A percentile compares a stretch with the other conserved stretches of the same genome.
Evolutionary conservation across 2,329 filamentous ascomycete genomes (phyloP).

Genomic region (Xylaria sp.): DNA sequence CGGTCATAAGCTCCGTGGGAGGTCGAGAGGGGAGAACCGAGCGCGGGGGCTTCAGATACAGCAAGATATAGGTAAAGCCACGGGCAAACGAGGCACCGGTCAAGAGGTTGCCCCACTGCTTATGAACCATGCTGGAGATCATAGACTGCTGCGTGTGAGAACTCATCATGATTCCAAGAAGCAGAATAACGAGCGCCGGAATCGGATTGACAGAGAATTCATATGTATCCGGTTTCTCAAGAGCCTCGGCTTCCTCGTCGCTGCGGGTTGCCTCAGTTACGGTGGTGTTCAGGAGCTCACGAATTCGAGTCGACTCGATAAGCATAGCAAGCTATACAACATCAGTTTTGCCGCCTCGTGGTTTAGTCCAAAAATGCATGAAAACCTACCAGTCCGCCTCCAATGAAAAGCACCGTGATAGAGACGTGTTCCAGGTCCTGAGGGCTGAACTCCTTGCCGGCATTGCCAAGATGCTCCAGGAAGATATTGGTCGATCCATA

Average conservation of each 20-base stretch:
- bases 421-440: constrained; percentile 89
- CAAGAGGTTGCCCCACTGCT: constrained; percentile 88
- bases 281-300: constrained; percentile 65
- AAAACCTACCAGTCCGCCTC: constrained; percentile 76
- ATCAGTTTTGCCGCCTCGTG: constrained; percentile 13
- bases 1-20: constrained; percentile 83
- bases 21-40: constrained; percentile 82
- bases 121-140: constrained; percentile 89
- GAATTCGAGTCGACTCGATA: constrained; percentile 73
- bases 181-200: constrained; percentile 81
- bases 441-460: constrained; percentile 71
- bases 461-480: constrained; percentile 80
- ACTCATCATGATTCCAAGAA: constrained; percentile 93
- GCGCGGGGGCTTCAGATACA: constrained; percentile 79
- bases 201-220: constrained; percentile 83
- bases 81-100: constrained; percentile 79
- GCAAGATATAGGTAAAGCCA: constrained; percentile 74
- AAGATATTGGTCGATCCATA: constrained; percentile 92
- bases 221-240: constrained; percentile 67
- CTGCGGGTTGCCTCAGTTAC: constrained; percentile 44
- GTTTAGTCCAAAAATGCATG: not conserved
- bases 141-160: constrained; percentile 83
- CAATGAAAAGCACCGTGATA: constrained; percentile 92
- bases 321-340: constrained; percentile 61
- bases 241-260: constrained; percentile 52